Evolutionary conservation across 2,329 filamentous ascomycete species (phyloP).

Genomic region (Pyricularia grisea): DNA sequence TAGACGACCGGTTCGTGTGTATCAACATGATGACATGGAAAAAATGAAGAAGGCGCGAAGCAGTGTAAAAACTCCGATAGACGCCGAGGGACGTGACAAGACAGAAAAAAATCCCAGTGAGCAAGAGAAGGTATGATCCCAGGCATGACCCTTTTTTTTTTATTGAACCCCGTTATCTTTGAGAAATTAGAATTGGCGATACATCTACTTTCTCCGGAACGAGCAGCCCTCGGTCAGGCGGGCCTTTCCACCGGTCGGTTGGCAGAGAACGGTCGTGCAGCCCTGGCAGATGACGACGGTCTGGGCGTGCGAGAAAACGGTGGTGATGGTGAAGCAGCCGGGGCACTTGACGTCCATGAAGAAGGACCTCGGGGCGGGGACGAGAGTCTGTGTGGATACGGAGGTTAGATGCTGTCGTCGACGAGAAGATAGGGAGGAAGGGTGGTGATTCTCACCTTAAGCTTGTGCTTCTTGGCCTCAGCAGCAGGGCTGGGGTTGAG

Average conservation of each 20-base stretch:
- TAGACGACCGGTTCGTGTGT: conserved; percentile 1
- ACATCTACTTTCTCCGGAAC: conserved; percentile 98
- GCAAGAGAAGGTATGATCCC: background rate
- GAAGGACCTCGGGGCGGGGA: conserved; percentile 95
- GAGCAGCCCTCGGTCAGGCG: conserved; percentile 99
- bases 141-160: background rate
- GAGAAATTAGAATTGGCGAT: conserved; percentile 30
- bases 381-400: conserved; percentile 59
- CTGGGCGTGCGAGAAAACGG: conserved; percentile 99
- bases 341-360: conserved; percentile 99
- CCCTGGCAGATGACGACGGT: conserved; percentile 99
- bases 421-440: background rate
- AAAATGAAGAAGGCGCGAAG: background rate
- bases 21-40: conserved; percentile 18
- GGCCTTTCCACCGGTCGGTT: conserved; percentile 98
- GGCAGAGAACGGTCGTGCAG: conserved; percentile 99
- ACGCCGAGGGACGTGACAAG: background rate
- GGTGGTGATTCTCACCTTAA: conserved; percentile 69
- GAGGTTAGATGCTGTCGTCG: background rate
- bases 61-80: conserved; percentile 1
- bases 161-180: conserved; percentile 21
- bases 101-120: background rate
- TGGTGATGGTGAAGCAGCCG: conserved; percentile 99
- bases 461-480: conserved; percentile 99
- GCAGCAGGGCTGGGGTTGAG: conserved; percentile 96